These are phyloP conservation scores for Tetrapyrgos nigripes DNA, from an alignment of 1,284 basidiomycete genomes.

Conservation along the genomic window DNA sequence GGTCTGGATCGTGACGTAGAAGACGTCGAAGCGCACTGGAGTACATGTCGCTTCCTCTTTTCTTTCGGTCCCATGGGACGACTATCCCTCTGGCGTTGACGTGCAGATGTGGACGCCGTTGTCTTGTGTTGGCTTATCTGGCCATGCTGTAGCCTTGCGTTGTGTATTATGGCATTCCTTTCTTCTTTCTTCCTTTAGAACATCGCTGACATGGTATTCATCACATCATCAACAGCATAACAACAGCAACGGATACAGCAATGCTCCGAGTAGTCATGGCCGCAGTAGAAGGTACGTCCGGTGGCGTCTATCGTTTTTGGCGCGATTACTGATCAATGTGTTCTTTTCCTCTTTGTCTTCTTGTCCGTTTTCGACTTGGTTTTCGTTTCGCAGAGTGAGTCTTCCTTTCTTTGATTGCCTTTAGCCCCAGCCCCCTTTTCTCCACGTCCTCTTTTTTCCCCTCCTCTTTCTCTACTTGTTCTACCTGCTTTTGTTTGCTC, in stretches of 20 bases:
- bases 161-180: no score
- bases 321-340: background rate
- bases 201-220: slow-evolving; percentile 2
- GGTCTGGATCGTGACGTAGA: no score
- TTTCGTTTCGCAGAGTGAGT: slow-evolving; percentile 70
- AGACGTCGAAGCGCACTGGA: no score
- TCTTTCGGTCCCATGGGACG: no score
- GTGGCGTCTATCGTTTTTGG: background rate
- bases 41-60: no score
- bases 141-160: no score
- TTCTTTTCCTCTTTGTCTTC: background rate
- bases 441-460: slow-evolving; percentile 12
- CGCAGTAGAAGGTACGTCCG: slow-evolving; percentile 82
- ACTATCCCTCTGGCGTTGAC: no score
- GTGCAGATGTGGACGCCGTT: no score
- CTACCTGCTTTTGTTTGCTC: no score
- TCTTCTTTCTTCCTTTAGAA: background rate
- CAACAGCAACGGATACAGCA: slow-evolving; percentile 94
- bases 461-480: slow-evolving; percentile 16
- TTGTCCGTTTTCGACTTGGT: background rate
- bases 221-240: slow-evolving; percentile 66
- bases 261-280: slow-evolving; percentile 93
- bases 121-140: no score
- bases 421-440: slow-evolving; percentile 15
- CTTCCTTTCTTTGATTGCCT: slow-evolving; percentile 22